These are phyloP conservation scores for Suillus occidentalis DNA, from an alignment of 768 basidiomycete genomes.

Conservation along the genomic window DNA sequence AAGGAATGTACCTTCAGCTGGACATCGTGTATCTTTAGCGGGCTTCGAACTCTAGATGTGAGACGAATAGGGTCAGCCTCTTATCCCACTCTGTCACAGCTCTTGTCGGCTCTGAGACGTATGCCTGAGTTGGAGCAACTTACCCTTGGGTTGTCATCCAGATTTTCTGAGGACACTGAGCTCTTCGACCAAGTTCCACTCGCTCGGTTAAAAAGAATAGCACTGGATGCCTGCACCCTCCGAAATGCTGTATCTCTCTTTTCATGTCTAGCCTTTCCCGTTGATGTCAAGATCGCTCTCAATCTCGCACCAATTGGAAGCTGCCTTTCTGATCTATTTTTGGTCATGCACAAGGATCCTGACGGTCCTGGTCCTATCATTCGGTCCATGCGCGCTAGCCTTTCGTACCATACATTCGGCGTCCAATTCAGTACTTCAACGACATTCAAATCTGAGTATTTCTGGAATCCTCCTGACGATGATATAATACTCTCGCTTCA, in stretches of 20 bases:
- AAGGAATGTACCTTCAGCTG: conserved; percentile 34
- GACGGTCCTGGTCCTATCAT: not conserved
- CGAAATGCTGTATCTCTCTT: not conserved
- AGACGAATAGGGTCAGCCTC: not conserved
- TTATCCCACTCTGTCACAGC: not conserved
- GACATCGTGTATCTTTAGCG: conserved; percentile 35
- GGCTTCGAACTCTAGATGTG: conserved; percentile 20
- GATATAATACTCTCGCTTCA: not conserved
- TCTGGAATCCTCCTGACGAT: not conserved
- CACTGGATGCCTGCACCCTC: not conserved
- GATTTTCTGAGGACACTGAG: conserved; percentile 11
- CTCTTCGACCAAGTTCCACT: not conserved
- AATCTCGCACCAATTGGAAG: not conserved
- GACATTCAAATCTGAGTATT: not conserved
- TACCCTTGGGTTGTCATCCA: not conserved
- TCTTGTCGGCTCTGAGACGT: not conserved
- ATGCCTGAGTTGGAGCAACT: not conserved
- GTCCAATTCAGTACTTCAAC: not conserved
- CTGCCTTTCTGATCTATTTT: not conserved
- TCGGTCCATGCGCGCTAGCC: not conserved
- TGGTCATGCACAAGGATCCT: not conserved
- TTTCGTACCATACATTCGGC: not conserved
- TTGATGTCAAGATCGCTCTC: not conserved
- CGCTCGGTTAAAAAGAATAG: not conserved
- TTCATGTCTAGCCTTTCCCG: not conserved